A percentile compares a stretch with the other conserved stretches of the same genome.
These are phyloP conservation scores for Stenogyne calaminthoides DNA, from an alignment of 305 asterid genomes.

Conservation along the genomic window DNA sequence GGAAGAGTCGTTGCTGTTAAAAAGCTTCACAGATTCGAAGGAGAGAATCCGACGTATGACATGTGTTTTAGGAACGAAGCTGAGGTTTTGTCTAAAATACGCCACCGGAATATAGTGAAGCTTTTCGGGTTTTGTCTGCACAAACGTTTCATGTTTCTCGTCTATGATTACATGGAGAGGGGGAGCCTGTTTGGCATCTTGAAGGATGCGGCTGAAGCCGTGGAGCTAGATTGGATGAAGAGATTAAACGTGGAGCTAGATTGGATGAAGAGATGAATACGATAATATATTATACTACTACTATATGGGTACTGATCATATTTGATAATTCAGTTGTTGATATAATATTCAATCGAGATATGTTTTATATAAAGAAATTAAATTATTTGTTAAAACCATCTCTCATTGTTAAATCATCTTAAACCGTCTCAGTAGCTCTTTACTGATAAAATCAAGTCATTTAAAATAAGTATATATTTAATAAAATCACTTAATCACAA, in stretches of 20 bases:
- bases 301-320: neutral
- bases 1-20: slow-evolving; percentile 29
- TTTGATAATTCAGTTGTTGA: no score
- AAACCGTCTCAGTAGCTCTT: no score
- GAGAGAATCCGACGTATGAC: slow-evolving; percentile 1
- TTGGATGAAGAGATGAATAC: no score
- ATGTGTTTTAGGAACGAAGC: slow-evolving; percentile 23
- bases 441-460: no score
- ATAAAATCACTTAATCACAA: no score
- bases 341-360: no score
- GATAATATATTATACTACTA: neutral
- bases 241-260: slow-evolving; percentile 13
- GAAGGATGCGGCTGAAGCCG: neutral
- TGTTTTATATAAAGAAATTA: neutral
- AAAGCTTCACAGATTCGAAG: slow-evolving; percentile 29
- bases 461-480: no score
- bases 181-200: slow-evolving; percentile 3
- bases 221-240: slow-evolving; percentile 18
- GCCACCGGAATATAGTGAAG: slow-evolving; percentile 5
- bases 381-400: no score
- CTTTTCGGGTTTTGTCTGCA: slow-evolving; percentile 20
- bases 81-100: neutral
- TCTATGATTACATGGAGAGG: slow-evolving; percentile 1
- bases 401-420: no score
- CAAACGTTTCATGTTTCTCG: neutral